Percentiles rank a stretch among this genome's conserved stretches.
Conservation (phyloP, 1,284 basidiomycete species). For the Ganoderma lucidum region DNA sequence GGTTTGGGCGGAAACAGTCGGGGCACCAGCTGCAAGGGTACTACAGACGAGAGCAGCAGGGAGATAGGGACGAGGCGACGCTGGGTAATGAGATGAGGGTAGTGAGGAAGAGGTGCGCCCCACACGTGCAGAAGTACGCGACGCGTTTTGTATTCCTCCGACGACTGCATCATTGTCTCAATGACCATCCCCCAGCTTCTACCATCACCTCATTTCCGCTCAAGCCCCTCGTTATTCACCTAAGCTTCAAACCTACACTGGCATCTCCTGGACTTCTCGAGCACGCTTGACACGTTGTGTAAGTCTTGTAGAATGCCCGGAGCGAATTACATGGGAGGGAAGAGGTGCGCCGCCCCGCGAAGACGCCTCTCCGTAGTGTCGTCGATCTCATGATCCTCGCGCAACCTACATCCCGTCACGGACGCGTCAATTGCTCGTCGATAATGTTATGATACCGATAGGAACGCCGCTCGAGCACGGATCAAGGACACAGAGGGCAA, state of each 20-base stretch:
- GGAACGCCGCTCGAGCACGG: conserved; percentile 62
- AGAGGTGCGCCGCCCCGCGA: conserved; percentile 47
- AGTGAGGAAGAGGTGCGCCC: conserved; percentile 1
- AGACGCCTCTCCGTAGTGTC: neutral
- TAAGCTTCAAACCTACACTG: neutral
- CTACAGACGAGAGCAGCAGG: neutral
- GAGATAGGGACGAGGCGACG: conserved; percentile 3
- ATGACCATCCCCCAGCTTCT: conserved; percentile 14
- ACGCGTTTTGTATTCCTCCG: conserved; percentile 13
- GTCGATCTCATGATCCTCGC: neutral
- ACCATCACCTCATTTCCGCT: neutral
- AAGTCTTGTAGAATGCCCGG: conserved; percentile 50
- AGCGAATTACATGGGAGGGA: conserved; percentile 71
- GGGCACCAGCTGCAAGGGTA: neutral
- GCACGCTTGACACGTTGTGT: too few relatives aligned
- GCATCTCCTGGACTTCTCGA: neutral
- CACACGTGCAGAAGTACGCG: conserved; percentile 16
- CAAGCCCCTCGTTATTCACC: neutral
- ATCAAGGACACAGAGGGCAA: conserved; percentile 57
- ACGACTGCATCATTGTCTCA: neutral
- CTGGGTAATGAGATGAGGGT: neutral
- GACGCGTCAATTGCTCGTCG: neutral
- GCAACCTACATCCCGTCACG: neutral
- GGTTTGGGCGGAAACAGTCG: conserved; percentile 1
- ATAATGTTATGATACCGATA: conserved; percentile 35